These are phyloP conservation scores for Boletus rex-veris DNA, from an alignment of 768 basidiomycete species.

Conservation along the genomic window DNA sequence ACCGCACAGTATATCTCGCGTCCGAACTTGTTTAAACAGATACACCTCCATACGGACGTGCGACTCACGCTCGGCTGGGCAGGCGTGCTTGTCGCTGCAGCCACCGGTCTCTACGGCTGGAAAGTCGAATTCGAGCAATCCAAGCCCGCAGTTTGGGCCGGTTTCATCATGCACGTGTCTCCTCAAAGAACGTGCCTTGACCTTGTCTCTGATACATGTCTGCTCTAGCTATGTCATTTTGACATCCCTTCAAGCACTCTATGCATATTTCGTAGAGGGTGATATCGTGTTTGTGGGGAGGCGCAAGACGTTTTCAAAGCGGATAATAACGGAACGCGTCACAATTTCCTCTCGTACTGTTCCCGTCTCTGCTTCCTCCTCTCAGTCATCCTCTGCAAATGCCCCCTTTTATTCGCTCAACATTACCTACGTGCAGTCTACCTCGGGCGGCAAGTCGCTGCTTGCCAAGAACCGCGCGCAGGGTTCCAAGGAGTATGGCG, in stretches of 20 bases:
- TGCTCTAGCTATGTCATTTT: conserved; percentile 66
- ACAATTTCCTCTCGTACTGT: conserved; percentile 68
- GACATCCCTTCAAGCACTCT: conserved; percentile 69
- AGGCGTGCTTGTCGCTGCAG: conserved; percentile 76
- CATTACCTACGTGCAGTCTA: conserved; percentile 71
- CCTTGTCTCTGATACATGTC: conserved; percentile 1
- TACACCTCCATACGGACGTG: conserved; percentile 84
- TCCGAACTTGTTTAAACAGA: conserved; percentile 82
- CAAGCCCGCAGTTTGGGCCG: conserved; percentile 75
- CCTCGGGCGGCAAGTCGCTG: conserved; percentile 82
- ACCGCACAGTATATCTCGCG: conserved; percentile 70
- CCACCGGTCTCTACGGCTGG: conserved; percentile 82
- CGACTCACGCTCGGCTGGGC: conserved; percentile 85
- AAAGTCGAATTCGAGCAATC: conserved; percentile 86
- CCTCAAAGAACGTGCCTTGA: conserved; percentile 2
- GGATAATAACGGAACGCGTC: conserved; percentile 92
- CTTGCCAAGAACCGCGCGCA: conserved; percentile 66
- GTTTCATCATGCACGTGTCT: conserved; percentile 67
- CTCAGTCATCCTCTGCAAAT: conserved; percentile 31
- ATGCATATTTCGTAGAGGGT: conserved; percentile 84
- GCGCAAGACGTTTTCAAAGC: conserved; percentile 83
- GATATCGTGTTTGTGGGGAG: conserved; percentile 85
- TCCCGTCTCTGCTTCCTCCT: conserved; percentile 35
- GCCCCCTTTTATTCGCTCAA: conserved; percentile 68
- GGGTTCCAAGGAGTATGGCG: conserved; percentile 55